A percentile compares a stretch with the other conserved stretches of the same genome.
Conservation (phyloP, 2,329 filamentous ascomycete species). For the Pyrenophora teres region DNA sequence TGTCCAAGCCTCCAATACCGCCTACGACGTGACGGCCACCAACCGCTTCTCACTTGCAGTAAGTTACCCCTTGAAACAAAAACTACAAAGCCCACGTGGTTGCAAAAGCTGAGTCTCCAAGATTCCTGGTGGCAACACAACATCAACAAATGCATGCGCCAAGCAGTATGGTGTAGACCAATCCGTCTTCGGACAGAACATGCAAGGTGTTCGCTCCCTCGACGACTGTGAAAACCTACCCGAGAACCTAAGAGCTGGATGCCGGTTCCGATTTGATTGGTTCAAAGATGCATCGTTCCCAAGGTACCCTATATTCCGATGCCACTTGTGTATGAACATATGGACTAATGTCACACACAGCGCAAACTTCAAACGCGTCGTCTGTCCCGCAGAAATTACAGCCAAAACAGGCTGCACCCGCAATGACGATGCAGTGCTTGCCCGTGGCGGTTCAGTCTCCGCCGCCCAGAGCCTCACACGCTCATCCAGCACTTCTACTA, state of each 20-base stretch:
- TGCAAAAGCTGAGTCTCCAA: constrained; percentile 20
- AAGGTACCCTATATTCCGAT: constrained; percentile 27
- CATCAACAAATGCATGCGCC: constrained; percentile 40
- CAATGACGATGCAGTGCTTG: constrained; percentile 37
- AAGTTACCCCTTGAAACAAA: constrained; percentile 10
- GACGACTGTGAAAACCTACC: constrained; percentile 44
- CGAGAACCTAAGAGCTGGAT: constrained; percentile 31
- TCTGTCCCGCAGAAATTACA: constrained; percentile 43
- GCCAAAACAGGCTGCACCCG: constrained; percentile 41
- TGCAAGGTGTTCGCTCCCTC: constrained; percentile 33
- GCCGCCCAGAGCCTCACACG: constrained; percentile 22
- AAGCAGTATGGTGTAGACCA: constrained; percentile 40
- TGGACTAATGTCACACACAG: constrained; percentile 35
- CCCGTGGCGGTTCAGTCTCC: constrained; percentile 17
- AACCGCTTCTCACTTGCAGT: constrained; percentile 47
- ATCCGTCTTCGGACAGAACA: constrained; percentile 40
- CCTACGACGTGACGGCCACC: constrained; percentile 41
- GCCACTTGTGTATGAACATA: constrained; percentile 6
- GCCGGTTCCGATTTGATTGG: constrained; percentile 46
- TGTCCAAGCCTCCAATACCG: constrained; percentile 68
- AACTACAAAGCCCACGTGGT: not conserved
- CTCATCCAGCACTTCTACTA: constrained; percentile 8
- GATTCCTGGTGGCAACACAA: constrained; percentile 47
- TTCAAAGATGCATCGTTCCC: constrained; percentile 41
- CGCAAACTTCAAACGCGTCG: constrained; percentile 44